These are phyloP conservation scores for Porcisia hertigi DNA, from an alignment of 208 protist genomes.

Conservation along the genomic window DNA sequence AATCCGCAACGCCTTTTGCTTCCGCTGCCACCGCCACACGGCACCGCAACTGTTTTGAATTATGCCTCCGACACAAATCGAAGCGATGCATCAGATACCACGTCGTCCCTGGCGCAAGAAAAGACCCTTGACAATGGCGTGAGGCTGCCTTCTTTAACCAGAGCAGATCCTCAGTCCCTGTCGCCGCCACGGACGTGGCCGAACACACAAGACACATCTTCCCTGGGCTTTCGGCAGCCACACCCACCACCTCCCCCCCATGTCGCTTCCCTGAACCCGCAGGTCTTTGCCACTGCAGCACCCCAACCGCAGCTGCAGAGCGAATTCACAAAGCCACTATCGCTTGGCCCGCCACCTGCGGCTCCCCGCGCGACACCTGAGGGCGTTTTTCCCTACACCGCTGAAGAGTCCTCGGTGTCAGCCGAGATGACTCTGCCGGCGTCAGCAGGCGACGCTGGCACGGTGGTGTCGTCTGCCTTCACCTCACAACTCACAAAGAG, in stretches of 20 bases:
- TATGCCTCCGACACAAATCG: too few relatives aligned
- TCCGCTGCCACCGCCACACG: background rate
- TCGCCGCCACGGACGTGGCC: background rate
- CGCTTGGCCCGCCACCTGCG: background rate
- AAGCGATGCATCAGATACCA: background rate
- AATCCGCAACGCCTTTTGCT: too few relatives aligned
- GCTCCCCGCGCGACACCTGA: background rate
- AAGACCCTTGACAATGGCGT: background rate
- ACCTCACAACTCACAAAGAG: background rate
- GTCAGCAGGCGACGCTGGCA: background rate
- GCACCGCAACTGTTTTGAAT: background rate
- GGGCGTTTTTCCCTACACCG: background rate
- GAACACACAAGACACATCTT: background rate
- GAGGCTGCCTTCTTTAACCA: background rate
- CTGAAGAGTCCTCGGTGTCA: background rate
- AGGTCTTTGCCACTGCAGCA: background rate
- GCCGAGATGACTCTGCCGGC: background rate
- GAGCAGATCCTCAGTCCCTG: background rate
- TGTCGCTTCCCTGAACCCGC: background rate
- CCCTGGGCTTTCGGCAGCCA: background rate
- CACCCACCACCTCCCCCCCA: background rate
- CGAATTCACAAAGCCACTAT: background rate
- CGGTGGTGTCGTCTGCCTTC: background rate
- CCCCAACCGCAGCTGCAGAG: background rate
- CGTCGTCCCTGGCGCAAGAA: too few relatives aligned